Base-by-base conservation (phyloP, 441 rosid species). In the Erysimum cheiri region DNA sequence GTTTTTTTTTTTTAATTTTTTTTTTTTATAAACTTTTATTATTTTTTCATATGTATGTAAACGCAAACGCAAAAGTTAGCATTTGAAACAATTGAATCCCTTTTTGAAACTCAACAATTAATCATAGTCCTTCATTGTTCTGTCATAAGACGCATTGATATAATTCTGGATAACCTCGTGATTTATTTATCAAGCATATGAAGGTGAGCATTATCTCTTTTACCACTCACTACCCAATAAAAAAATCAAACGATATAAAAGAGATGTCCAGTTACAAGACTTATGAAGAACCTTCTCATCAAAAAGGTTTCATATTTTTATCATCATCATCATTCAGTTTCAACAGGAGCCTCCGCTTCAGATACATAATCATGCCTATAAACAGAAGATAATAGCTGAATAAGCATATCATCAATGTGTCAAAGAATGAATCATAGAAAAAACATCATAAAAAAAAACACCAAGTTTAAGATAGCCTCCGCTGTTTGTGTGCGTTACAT, bases 291-390 rank as follows among this genome's bases (percentile, higher is more conserved):
- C 13, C 39, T 48, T 48, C 35, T 4, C 5, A 29, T 32, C 13
- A 17, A 4, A 39, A 66, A 29, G 14, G 24, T 56, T 55, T 32
- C 33, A 43, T 36, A 9, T 22, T 58, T 2, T 54, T 2, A 13
- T 8, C 24, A 36, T 26, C 63, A 41, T 70, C 60, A 32, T 65
- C 55, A 58, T 50, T 50, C 55, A 31, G 11, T 66, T 48, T 49
- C 54, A 22, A 37, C 5, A 47, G 41, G 54, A 40, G 17, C 44
- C 11, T 49, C 77, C 11, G 14, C 29, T 49, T 58, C 47, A 11
- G 67, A 11, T 29, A 5, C 52, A 58, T 47, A 73, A 57, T 65
- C 71, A 46, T 39, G 6, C 61, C 77, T 73, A 49, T 17, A 54
- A 55, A 72, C 40, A 56, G 54, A 43, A 3, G n/a, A 24, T 29